phyloP scores from a whole-genome alignment of 129 eudicot species.

The Gnaphalium uliginosum region DNA sequence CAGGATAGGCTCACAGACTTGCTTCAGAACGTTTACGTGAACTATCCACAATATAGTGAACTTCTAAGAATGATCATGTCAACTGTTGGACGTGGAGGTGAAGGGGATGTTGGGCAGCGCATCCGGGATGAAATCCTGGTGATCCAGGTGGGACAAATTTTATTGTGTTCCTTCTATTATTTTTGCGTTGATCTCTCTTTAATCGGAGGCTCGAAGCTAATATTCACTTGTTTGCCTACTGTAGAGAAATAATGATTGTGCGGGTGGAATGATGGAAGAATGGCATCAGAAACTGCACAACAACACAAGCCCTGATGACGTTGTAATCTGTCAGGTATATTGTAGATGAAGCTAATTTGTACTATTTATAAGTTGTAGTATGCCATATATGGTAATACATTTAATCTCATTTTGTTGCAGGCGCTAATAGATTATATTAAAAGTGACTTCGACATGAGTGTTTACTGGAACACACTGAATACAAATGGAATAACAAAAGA shows the following conservation, averaged over 20 bases:
- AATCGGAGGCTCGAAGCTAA: slow-evolving; percentile 6
- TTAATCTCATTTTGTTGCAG: slow-evolving; percentile 25
- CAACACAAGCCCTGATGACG: slow-evolving; percentile 62
- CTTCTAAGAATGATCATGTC: slow-evolving; percentile 50
- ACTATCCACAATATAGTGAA: slow-evolving; percentile 45
- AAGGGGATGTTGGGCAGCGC: slow-evolving; percentile 54
- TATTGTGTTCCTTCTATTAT: slow-evolving; percentile 1
- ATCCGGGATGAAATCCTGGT: slow-evolving; percentile 56
- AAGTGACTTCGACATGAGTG: slow-evolving; percentile 43
- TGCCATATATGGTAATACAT: neutral
- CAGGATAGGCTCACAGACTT: slow-evolving; percentile 52
- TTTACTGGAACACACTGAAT: slow-evolving; percentile 52
- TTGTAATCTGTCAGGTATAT: slow-evolving; percentile 50
- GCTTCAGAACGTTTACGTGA: slow-evolving; percentile 45
- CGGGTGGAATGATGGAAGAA: slow-evolving; percentile 61
- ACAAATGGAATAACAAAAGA: slow-evolving; percentile 50
- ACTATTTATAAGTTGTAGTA: slow-evolving; percentile 15
- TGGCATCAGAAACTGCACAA: slow-evolving; percentile 62
- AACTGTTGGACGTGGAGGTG: slow-evolving; percentile 58
- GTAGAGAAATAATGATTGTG: slow-evolving; percentile 53
- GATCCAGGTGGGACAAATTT: slow-evolving; percentile 38
- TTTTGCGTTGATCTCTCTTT: neutral
- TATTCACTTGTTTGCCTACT: slow-evolving; percentile 22
- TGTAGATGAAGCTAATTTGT: slow-evolving; percentile 7
- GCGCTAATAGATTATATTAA: slow-evolving; percentile 53